Percentiles rank a stretch among this genome's conserved stretches.
These are phyloP conservation scores for Malassezia psittaci DNA, from an alignment of 1,284 basidiomycete genomes.

Conservation along the genomic window DNA sequence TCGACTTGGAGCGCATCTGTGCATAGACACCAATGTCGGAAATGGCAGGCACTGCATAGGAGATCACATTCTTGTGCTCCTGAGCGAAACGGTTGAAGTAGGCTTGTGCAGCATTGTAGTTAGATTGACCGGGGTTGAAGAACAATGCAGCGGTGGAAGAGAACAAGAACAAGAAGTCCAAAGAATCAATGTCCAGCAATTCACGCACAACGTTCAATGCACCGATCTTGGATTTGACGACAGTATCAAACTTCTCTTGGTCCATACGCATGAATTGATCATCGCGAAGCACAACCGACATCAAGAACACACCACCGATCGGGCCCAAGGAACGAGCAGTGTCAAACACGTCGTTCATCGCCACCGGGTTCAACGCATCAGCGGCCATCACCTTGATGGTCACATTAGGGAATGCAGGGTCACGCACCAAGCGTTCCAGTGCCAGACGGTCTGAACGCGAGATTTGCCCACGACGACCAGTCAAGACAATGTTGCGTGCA, in stretches of 20 bases:
- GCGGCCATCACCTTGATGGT: constrained; percentile 19
- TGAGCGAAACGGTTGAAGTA: constrained; percentile 21
- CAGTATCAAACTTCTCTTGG: constrained; percentile 19
- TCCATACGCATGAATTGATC: constrained; percentile 18
- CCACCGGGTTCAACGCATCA: constrained; percentile 14
- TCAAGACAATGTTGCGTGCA: constrained; percentile 21
- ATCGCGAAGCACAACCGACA: constrained; percentile 19
- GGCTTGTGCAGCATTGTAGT: constrained; percentile 20
- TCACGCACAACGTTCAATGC: constrained; percentile 15
- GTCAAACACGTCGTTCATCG: constrained; percentile 16
- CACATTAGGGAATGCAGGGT: constrained; percentile 16
- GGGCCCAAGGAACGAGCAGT: constrained; percentile 13
- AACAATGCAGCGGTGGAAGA: constrained; percentile 19
- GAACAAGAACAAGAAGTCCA: constrained; percentile 21
- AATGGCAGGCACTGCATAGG: constrained; percentile 20
- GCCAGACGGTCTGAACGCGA: constrained; percentile 17
- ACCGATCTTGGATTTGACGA: constrained; percentile 17
- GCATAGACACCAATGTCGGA: constrained; percentile 21
- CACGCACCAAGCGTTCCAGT: constrained; percentile 17
- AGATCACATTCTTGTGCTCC: constrained; percentile 16
- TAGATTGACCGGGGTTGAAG: constrained; percentile 20
- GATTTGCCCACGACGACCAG: constrained; percentile 18
- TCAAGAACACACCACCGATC: constrained; percentile 17
- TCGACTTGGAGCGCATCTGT: constrained; percentile 10
- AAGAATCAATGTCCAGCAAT: constrained; percentile 9